phyloP scores from a whole-genome alignment of 768 basidiomycete genomes.

The Suillus placidus region DNA sequence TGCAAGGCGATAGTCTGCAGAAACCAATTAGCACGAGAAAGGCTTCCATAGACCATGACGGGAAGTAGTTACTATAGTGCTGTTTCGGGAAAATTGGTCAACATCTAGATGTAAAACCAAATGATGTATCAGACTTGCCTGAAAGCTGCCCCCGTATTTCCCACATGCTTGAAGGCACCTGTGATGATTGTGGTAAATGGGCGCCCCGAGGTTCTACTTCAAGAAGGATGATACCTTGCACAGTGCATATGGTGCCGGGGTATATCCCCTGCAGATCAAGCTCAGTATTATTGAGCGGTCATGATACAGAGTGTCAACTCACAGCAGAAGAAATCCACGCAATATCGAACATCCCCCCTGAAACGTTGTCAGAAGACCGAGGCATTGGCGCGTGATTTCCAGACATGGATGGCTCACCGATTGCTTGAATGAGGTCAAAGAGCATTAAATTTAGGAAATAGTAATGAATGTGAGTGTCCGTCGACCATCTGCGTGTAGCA shows the following conservation, averaged over 20 bases:
- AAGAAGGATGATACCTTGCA: constrained; percentile 33
- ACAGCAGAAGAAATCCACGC: constrained; percentile 39
- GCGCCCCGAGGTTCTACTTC: background rate
- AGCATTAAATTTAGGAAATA: constrained; percentile 37
- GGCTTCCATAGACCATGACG: background rate
- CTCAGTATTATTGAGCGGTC: background rate
- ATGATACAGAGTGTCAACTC: constrained; percentile 13
- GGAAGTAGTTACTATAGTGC: constrained; percentile 20
- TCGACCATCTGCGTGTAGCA: constrained; percentile 31
- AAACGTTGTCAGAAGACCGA: constrained; percentile 2
- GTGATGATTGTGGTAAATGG: background rate
- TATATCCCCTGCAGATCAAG: constrained; percentile 28
- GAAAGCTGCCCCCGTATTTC: constrained; percentile 45
- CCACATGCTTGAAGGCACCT: constrained; percentile 42
- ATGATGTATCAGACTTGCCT: constrained; percentile 25
- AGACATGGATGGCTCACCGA: constrained; percentile 25
- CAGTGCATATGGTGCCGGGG: constrained; percentile 34
- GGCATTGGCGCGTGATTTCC: background rate
- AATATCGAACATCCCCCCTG: constrained; percentile 42
- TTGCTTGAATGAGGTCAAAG: constrained; percentile 36
- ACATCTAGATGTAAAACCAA: constrained; percentile 4
- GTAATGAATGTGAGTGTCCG: constrained; percentile 36
- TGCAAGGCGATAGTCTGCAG: constrained; percentile 41
- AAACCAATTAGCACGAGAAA: background rate
- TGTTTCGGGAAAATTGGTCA: constrained; percentile 9